Evolutionary conservation across 306 rosid species (phyloP), one percentile per base, ranked within the genome.

Genomic region (Fagus sylvatica): DNA sequence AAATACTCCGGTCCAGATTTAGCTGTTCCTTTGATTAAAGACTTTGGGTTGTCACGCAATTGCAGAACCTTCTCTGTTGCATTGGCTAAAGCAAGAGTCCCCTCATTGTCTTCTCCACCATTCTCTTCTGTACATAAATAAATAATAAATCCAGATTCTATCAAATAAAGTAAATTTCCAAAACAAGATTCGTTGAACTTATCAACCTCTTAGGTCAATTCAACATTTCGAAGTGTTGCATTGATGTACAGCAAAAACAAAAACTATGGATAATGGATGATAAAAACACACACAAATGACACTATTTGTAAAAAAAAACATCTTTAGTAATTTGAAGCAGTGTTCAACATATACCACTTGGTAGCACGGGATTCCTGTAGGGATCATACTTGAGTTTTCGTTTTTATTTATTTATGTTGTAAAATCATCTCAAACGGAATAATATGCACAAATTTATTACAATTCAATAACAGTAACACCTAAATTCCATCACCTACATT

Each of bases 1-100:
- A 94, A 80, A 80, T 86, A 94, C 83, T 92, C 94, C 10, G 94
- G 93, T 77, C 96, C 96, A 61, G 97, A 90, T 76, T 74, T 88
- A 22, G 88, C 93, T 39, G 75, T 80, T 64, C 89, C 88, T 74
- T 88, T 87, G 49, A 72, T 71, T 74, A 91, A 67, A 73, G 88
- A 74, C 74, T 83, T 88, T 7, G 77, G 53, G 49, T 83, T 86
- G 69, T 88, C 87, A 4, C 81, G 89, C 85, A 94, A 76, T 75
- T 86, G 98, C 74, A 94, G 83, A 41, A 92, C 91, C 87, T 89
- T 91, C 81, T 87, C 91, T 30, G 92, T 85, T 62, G 88, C 87
- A 78, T 80, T 86, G 57, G 87, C 94, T 59, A 94, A 81, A 81
- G 90, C 88, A 34, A 85, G 84, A 43, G 79, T 78, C 76, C 75